Evolutionary conservation across 2,329 filamentous ascomycete genomes (phyloP).

Genomic region (Didymella sp.): DNA sequence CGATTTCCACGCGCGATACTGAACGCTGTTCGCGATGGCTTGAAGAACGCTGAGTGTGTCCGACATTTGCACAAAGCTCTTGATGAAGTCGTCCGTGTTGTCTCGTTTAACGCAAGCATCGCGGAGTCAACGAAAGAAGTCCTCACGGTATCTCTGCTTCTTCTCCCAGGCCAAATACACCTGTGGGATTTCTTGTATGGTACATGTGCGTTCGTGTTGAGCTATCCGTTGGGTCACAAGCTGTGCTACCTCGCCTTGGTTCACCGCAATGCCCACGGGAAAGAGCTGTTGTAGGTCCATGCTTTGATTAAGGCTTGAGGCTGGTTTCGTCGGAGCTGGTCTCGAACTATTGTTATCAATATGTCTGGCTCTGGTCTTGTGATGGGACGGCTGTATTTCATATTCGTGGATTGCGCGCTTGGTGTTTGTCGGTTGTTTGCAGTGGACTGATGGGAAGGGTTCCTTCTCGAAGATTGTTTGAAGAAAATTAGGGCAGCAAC

Average conservation of each 20-base stretch:
- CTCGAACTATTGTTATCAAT: no score
- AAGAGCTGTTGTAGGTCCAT: background rate
- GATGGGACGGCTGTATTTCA: no score
- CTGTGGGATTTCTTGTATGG: background rate
- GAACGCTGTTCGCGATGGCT: background rate
- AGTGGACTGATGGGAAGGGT: no score
- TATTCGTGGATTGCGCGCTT: background rate
- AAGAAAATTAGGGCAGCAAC: no score
- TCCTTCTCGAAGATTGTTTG: no score
- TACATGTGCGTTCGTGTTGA: background rate
- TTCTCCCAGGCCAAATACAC: background rate
- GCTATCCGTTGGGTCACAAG: background rate
- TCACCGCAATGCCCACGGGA: background rate
- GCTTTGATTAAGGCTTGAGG: background rate
- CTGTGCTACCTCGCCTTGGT: background rate
- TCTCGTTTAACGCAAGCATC: background rate
- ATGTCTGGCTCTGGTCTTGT: no score
- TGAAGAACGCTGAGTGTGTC: background rate
- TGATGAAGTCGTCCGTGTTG: background rate
- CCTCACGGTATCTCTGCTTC: background rate
- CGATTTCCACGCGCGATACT: no score
- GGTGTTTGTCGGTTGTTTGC: background rate
- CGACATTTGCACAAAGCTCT: background rate
- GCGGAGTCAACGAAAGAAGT: background rate
- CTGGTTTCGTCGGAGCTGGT: background rate